phyloP scores from a whole-genome alignment of 2,329 filamentous ascomycete genomes.

The Colletotrichum coccodes region DNA sequence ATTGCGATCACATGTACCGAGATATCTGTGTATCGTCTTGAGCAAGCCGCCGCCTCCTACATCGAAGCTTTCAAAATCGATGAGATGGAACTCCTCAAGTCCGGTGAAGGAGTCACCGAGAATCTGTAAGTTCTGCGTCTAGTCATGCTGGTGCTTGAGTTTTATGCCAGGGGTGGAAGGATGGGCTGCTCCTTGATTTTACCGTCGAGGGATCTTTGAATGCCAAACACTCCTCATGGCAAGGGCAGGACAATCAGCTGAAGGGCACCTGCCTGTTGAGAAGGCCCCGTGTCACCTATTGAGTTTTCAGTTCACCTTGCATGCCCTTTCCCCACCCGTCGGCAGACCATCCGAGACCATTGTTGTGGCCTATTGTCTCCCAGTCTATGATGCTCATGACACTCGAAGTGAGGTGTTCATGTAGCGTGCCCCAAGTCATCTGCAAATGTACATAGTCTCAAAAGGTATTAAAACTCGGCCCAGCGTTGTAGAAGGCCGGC shows the following conservation, averaged over 20 bases:
- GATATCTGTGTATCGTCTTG: not conserved
- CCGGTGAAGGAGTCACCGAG: not conserved
- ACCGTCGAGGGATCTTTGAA: not conserved
- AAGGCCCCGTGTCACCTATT: not conserved
- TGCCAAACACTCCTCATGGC: not conserved
- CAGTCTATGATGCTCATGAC: conserved; percentile 6
- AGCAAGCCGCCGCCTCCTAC: not conserved
- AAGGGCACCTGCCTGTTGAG: not conserved
- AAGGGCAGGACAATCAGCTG: not conserved
- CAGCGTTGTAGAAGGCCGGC: not conserved
- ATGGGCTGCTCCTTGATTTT: not conserved
- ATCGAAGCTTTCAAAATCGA: not conserved
- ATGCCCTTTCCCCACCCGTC: not conserved
- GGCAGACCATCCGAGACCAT: not conserved
- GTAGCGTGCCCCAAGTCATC: not conserved
- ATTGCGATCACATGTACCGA: not conserved
- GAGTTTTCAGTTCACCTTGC: not conserved
- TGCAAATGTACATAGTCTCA: not conserved
- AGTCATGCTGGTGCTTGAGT: not conserved
- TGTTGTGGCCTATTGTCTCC: not conserved
- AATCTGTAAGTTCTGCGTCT: not conserved
- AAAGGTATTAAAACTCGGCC: not conserved
- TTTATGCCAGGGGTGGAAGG: not conserved
- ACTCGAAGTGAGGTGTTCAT: not conserved
- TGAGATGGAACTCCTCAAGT: not conserved